Percentiles rank a stretch among this genome's conserved stretches.
These are phyloP conservation scores for Cercospora sp. DNA, from an alignment of 2,329 filamentous ascomycete genomes.

Conservation along the genomic window DNA sequence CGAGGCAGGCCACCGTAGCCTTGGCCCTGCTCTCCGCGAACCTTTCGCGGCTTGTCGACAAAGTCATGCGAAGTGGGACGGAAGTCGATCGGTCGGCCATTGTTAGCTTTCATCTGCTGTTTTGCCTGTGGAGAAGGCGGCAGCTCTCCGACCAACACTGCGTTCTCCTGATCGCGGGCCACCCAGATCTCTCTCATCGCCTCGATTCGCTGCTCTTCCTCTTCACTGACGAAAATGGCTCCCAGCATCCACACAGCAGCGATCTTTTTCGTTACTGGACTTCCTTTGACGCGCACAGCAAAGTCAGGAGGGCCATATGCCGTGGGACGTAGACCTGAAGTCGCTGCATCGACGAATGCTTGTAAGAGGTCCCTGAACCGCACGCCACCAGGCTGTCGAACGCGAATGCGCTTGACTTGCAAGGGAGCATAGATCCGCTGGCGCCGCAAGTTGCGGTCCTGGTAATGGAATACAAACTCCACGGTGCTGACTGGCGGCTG, in stretches of 20 bases:
- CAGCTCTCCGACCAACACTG: background rate
- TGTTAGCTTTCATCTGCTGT: background rate
- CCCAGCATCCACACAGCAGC: slow-evolving; percentile 20
- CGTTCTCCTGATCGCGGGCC: background rate
- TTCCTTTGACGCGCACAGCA: background rate
- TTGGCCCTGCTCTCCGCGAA: background rate
- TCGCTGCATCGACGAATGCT: background rate
- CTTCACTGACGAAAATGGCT: slow-evolving; percentile 18
- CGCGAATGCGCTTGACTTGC: background rate
- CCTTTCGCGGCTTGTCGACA: background rate
- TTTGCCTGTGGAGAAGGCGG: slow-evolving; percentile 1
- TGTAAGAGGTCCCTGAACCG: slow-evolving; percentile 12
- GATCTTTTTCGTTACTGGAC: background rate
- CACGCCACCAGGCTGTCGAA: slow-evolving; percentile 9
- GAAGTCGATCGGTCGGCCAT: background rate
- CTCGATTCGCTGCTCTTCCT: slow-evolving; percentile 14
- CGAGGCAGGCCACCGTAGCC: background rate
- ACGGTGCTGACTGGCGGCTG: slow-evolving; percentile 16
- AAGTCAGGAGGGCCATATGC: background rate
- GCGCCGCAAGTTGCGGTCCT: background rate
- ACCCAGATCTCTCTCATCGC: background rate
- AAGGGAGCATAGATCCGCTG: background rate
- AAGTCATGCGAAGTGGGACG: background rate
- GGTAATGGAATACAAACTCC: slow-evolving; percentile 12
- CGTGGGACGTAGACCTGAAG: background rate